Evolutionary conservation across 2,329 filamentous ascomycete genomes (phyloP).

Genomic region (Hysterium pulicare): DNA sequence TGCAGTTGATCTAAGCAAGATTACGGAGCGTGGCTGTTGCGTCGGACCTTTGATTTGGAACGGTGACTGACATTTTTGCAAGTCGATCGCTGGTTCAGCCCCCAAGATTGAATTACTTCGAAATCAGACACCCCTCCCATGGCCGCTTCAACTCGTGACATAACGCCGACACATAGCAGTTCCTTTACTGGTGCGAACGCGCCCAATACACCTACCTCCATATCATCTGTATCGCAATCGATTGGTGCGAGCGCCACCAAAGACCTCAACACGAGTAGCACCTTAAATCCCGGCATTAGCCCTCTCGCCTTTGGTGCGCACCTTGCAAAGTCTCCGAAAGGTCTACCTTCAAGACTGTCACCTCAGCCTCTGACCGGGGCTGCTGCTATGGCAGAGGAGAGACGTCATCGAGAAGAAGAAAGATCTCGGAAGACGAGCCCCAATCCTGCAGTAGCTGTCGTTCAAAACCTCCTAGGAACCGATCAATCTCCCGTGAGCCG

Average conservation of each 20-base stretch:
- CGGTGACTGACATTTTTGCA: constrained; percentile 12
- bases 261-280: constrained; percentile 14
- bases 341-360: constrained; percentile 39
- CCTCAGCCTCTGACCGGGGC: constrained; percentile 46
- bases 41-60: neutral
- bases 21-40: neutral
- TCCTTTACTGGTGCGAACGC: constrained; percentile 38
- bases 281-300: constrained; percentile 20
- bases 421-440: constrained; percentile 45
- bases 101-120: neutral
- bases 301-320: constrained; percentile 27
- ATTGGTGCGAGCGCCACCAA: constrained; percentile 16
- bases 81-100: constrained; percentile 4
- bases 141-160: constrained; percentile 44
- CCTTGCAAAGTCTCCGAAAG: constrained; percentile 42
- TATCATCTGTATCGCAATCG: constrained; percentile 22
- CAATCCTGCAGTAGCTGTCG: constrained; percentile 44
- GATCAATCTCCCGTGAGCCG: constrained; percentile 41
- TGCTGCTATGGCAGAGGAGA: constrained; percentile 48
- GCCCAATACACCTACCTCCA: constrained; percentile 40
- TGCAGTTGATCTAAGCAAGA: neutral
- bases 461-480: constrained; percentile 44
- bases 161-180: constrained; percentile 42
- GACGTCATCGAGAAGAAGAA: constrained; percentile 41
- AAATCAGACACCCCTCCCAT: no score